A percentile compares a stretch with the other conserved stretches of the same genome.
Conservation (phyloP, 352 stramenopile species). For the Phytopythium mirpurense region DNA sequence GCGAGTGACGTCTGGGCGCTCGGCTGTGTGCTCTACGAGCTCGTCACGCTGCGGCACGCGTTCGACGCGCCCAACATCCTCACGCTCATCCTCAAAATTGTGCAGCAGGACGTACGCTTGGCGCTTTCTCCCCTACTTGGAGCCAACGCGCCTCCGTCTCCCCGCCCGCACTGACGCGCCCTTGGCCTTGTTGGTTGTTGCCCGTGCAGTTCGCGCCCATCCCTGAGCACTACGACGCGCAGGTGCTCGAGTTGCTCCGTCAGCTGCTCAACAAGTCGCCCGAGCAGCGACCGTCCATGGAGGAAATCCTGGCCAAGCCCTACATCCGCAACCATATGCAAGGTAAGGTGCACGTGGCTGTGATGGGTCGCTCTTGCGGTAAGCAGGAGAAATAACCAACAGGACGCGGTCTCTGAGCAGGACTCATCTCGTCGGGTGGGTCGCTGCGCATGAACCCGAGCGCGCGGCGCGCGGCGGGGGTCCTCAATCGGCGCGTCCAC, state of each 20-base stretch:
- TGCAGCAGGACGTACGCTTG: slow-evolving; percentile 60
- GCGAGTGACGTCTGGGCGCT: slow-evolving; percentile 92
- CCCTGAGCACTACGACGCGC: slow-evolving; percentile 48
- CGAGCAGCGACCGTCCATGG: slow-evolving; percentile 57
- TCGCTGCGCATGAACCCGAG: slow-evolving; percentile 40
- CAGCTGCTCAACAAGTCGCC: slow-evolving; percentile 63
- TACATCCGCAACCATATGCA: slow-evolving; percentile 79
- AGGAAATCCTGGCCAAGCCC: slow-evolving; percentile 66
- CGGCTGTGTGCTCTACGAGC: slow-evolving; percentile 89
- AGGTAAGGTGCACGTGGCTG: no score
- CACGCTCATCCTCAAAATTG: slow-evolving; percentile 79
- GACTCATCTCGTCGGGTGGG: slow-evolving; percentile 47
- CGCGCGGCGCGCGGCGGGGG: slow-evolving; percentile 28
- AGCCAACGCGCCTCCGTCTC: not conserved
- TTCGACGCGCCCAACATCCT: slow-evolving; percentile 85
- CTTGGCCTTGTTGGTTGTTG: not conserved
- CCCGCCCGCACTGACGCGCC: not conserved
- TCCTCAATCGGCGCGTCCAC: slow-evolving; percentile 31
- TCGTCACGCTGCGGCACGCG: slow-evolving; percentile 75
- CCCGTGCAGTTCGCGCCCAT: slow-evolving; percentile 36
- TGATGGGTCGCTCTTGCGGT: no score
- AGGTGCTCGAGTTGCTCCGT: slow-evolving; percentile 48
- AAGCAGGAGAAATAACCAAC: no score
- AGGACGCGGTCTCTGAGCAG: no score
- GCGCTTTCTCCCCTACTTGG: no score